phyloP scores from a whole-genome alignment of 495 filamentous ascomycete species.

The Hypoxylon rickii region DNA sequence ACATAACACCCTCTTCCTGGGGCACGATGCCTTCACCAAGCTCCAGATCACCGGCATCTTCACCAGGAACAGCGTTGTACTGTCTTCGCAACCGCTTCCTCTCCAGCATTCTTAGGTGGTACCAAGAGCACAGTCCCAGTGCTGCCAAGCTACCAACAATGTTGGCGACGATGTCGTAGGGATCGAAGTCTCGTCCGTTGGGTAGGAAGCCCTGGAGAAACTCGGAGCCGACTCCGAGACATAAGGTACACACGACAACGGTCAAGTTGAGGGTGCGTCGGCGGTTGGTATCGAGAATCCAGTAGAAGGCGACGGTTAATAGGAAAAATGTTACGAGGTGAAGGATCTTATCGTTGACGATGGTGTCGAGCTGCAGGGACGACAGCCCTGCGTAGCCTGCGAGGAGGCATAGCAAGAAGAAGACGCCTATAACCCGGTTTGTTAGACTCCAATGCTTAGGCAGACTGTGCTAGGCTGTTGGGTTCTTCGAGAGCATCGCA shows the following conservation, averaged over 20 bases:
- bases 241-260: conserved; percentile 73
- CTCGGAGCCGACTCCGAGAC: conserved; percentile 82
- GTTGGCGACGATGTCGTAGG: conserved; percentile 86
- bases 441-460: conserved; percentile 7
- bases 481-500: no score
- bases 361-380: conserved; percentile 56
- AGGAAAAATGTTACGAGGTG: conserved; percentile 90
- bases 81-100: conserved; percentile 74
- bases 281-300: conserved; percentile 89
- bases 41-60: conserved; percentile 56
- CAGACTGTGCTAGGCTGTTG: not conserved
- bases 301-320: conserved; percentile 90
- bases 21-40: conserved; percentile 61
- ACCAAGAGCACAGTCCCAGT: conserved; percentile 79
- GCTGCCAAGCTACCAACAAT: conserved; percentile 74
- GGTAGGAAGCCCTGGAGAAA: conserved; percentile 79
- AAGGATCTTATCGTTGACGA: conserved; percentile 83
- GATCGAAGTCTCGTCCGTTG: conserved; percentile 82
- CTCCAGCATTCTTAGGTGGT: conserved; percentile 94
- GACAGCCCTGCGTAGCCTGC: conserved; percentile 79
- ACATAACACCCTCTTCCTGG: conserved; percentile 57
- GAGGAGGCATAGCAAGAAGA: conserved; percentile 73
- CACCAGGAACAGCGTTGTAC: conserved; percentile 64
- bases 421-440: conserved; percentile 60
- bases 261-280: conserved; percentile 84